Evolutionary conservation across 148 eudicot species (phyloP).

Genomic region (Amaranthus cruentus): DNA sequence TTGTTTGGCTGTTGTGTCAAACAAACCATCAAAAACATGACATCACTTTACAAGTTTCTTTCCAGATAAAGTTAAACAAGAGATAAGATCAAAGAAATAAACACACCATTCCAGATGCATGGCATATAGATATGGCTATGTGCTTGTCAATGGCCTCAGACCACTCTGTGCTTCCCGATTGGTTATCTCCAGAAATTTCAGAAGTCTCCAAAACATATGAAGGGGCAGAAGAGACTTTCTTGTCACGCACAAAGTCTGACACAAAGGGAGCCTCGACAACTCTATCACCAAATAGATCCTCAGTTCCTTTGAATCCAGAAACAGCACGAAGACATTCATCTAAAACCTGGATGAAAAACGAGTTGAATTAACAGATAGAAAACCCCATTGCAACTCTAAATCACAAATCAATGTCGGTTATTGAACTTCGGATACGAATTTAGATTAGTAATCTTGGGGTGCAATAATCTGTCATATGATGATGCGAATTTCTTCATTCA

Average conservation of each 20-base stretch:
- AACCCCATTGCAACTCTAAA: neutral
- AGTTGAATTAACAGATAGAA: neutral
- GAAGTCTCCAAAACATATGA: conserved; percentile 43
- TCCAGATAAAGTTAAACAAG: neutral
- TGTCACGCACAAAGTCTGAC: conserved; percentile 63
- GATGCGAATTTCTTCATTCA: neutral
- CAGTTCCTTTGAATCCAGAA: conserved; percentile 98
- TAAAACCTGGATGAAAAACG: conserved; percentile 46
- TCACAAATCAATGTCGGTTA: conserved; percentile 2
- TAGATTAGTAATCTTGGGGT: neutral
- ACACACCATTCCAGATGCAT: conserved; percentile 76
- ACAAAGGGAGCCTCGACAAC: conserved; percentile 67
- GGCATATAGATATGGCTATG: conserved; percentile 51
- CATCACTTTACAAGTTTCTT: neutral
- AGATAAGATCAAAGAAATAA: neutral
- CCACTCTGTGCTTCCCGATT: conserved; percentile 62
- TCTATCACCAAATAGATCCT: conserved; percentile 74
- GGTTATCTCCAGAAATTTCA: conserved; percentile 28
- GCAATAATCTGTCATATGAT: neutral
- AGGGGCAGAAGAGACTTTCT: conserved; percentile 95
- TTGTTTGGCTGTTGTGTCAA: neutral
- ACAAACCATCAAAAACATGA: neutral
- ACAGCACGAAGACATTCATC: conserved; percentile 98
- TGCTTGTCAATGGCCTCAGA: conserved; percentile 64
- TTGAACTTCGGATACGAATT: neutral